phyloP scores from a whole-genome alignment of 2,329 filamentous ascomycete genomes.

The Dactylella cylindrospora region DNA sequence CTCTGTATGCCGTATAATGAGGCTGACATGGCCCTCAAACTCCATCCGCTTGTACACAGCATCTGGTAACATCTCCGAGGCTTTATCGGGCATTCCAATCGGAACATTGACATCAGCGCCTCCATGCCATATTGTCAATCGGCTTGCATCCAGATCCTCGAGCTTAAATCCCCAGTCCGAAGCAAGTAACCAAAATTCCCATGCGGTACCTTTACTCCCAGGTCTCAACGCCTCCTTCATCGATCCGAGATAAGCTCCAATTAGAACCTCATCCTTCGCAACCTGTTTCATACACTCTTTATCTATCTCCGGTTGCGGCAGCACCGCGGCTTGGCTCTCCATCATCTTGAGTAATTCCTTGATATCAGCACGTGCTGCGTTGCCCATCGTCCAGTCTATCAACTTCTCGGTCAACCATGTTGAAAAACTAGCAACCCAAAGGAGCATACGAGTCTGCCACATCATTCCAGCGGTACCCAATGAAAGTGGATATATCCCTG shows the following conservation, averaged over 20 bases:
- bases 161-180: constrained; percentile 50
- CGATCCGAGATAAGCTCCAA: constrained; percentile 44
- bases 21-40: constrained; percentile 15
- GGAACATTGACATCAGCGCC: constrained; percentile 46
- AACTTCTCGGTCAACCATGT: constrained; percentile 20
- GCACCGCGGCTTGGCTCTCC: constrained; percentile 46
- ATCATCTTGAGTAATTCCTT: constrained; percentile 45
- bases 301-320: constrained; percentile 45
- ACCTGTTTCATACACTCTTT: constrained; percentile 44
- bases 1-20: constrained; percentile 21
- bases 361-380: constrained; percentile 50
- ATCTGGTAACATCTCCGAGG: constrained; percentile 5
- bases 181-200: constrained; percentile 49
- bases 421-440: constrained; percentile 21
- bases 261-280: constrained; percentile 45
- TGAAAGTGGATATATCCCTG: constrained; percentile 21
- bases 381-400: constrained; percentile 39
- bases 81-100: constrained; percentile 22
- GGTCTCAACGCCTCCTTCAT: constrained; percentile 49
- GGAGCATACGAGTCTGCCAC: constrained; percentile 24
- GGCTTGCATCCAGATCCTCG: constrained; percentile 47
- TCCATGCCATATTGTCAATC: constrained; percentile 50
- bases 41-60: constrained; percentile 13
- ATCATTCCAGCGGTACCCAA: constrained; percentile 18
- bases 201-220: constrained; percentile 47